phyloP scores from a whole-genome alignment of 371 early-diverging fungal species.

The Actinomucor elegans region DNA sequence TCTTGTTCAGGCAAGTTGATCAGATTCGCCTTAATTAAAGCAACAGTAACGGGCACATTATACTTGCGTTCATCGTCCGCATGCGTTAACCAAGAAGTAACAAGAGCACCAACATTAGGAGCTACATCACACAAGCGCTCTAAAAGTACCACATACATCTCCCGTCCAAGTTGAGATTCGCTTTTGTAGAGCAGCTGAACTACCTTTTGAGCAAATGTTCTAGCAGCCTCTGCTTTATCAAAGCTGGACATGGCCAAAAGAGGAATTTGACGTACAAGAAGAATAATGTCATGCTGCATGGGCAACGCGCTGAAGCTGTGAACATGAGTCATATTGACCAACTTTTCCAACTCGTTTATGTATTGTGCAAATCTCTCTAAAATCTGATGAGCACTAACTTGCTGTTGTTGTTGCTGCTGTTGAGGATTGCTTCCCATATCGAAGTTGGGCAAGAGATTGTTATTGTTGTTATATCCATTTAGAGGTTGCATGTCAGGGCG shows the following conservation, averaged over 20 bases:
- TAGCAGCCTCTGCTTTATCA: conserved; percentile 75
- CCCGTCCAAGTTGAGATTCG: conserved; percentile 73
- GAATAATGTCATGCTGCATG: conserved; percentile 74
- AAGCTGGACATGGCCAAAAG: conserved; percentile 64
- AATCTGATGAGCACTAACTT: conserved; percentile 53
- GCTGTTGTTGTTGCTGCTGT: conserved; percentile 19
- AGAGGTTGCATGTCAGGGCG: conserved; percentile 38
- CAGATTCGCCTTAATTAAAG: conserved; percentile 78
- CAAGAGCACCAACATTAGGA: conserved; percentile 75
- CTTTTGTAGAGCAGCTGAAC: conserved; percentile 80
- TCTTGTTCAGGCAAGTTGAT: conserved; percentile 82
- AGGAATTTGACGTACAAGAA: conserved; percentile 71
- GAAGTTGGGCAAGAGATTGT: background rate
- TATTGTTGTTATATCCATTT: conserved; percentile 30
- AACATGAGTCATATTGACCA: conserved; percentile 54
- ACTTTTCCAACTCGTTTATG: conserved; percentile 76
- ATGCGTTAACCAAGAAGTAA: conserved; percentile 91
- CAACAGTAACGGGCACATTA: conserved; percentile 81
- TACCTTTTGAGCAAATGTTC: conserved; percentile 85
- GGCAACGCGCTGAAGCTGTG: conserved; percentile 71
- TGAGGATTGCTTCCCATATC: conserved; percentile 5
- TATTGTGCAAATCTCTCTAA: conserved; percentile 70
- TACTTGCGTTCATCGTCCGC: conserved; percentile 93
- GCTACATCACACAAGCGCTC: conserved; percentile 81
- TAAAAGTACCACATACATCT: conserved; percentile 80